phyloP scores from a whole-genome alignment of 2,329 filamentous ascomycete genomes.

The Corniculantispora saksenae region DNA sequence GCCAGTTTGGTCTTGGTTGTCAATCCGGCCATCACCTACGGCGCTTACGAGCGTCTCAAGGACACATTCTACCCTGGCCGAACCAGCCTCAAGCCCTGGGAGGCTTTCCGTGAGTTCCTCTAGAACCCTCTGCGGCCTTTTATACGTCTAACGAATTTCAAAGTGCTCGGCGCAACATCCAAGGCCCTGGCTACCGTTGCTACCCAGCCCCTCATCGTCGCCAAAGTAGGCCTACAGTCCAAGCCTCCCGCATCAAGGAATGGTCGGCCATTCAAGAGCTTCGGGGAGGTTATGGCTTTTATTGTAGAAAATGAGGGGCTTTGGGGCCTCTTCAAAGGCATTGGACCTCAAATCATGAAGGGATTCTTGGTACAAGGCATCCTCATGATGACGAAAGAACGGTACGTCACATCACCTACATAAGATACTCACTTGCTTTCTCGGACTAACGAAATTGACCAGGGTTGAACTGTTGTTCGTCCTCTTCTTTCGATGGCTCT shows the following conservation, averaged over 20 bases:
- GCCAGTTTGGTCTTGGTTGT: constrained; percentile 93
- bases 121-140: not conserved
- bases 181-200: constrained; percentile 88
- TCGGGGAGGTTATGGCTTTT: constrained; percentile 91
- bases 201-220: constrained; percentile 95
- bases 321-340: constrained; percentile 90
- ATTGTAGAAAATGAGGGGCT: constrained; percentile 86
- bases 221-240: constrained; percentile 94
- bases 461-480: constrained; percentile 89
- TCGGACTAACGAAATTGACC: constrained; percentile 21
- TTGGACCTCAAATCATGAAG: constrained; percentile 90
- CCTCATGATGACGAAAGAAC: constrained; percentile 98
- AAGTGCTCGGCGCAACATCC: constrained; percentile 88
- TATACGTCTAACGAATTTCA: constrained; percentile 7
- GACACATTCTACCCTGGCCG: constrained; percentile 76
- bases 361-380: constrained; percentile 92
- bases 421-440: not conserved
- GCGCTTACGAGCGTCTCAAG: constrained; percentile 88
- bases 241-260: constrained; percentile 81
- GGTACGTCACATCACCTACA: constrained; percentile 51
- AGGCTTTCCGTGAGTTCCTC: constrained; percentile 79
- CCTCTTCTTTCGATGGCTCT: constrained; percentile 79
- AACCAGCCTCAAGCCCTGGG: constrained; percentile 72
- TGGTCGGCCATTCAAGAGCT: constrained; percentile 91
- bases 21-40: constrained; percentile 97